Base-by-base conservation (phyloP, 495 filamentous ascomycete species). In the Xylaria castorea region DNA sequence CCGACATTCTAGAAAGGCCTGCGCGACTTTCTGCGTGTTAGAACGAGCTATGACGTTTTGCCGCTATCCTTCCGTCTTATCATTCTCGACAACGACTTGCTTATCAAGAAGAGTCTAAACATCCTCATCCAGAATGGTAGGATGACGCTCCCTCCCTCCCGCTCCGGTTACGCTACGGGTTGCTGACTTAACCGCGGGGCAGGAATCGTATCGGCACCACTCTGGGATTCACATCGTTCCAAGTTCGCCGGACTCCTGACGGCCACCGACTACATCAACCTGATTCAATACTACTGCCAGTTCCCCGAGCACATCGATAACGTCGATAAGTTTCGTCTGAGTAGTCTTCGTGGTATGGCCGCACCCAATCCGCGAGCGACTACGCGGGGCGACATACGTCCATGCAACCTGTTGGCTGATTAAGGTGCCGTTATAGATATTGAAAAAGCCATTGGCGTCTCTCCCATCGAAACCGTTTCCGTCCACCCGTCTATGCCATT, bases 261-360 rank as follows among this genome's bases (percentile, higher is more conserved):
- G 27, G 97, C 93, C 60, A 96, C 94, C 73, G 96, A 99, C 81
- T 99, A 96, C 81, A 93, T 99, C 85, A 99, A 99, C 80, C 92
- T 99, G 68, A 97, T 99, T 66, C 97, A 98, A 83, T 99, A 98
- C 81, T 98, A 98, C 85, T 98, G 96, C 90, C 95, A 98, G 83
- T 97, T 95, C 76, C 97, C 97, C 20, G 93, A 95, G 57, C 91
- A 93, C 16, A 87, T 99, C 67, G 89, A 91, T 69, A 88, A 94
- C 78, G 92, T 98, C 78, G 96, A 98, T 78, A 92, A 97, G 78
- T 98, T 99, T 82, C 93, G 93, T 44, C 84, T 99, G 63, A 94
- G 93, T 84, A 97, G 93, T 78, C 89, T 99, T 64, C 88, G 95
- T 87, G 94, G 95, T 97, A 85, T 66, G 82, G 77, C 42, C 20